phyloP scores from a whole-genome alignment of 495 filamentous ascomycete genomes.

The Podospora appendiculata region DNA sequence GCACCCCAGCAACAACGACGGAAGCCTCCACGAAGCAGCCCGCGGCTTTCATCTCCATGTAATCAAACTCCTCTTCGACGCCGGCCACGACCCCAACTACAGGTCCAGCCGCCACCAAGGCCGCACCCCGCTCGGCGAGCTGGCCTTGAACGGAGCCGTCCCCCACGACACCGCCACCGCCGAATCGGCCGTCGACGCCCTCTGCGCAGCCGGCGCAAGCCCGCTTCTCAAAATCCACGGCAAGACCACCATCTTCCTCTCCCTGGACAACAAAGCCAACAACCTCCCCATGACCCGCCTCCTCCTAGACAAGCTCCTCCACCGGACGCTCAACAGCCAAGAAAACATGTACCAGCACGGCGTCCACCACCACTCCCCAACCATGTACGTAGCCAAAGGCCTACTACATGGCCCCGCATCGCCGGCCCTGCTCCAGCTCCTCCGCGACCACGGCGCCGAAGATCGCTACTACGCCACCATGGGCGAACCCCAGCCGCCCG shows the following conservation, averaged over 20 bases:
- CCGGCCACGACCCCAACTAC: constrained; percentile 34
- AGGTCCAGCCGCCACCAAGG: constrained; percentile 31
- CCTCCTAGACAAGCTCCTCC: constrained; percentile 22
- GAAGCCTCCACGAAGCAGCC: constrained; percentile 36
- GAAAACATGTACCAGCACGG: constrained; percentile 33
- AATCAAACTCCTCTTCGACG: constrained; percentile 30
- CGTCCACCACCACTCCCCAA: constrained; percentile 32
- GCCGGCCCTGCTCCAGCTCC: constrained; percentile 12
- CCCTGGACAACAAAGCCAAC: constrained; percentile 30
- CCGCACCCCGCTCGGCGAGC: constrained; percentile 34
- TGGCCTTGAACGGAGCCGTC: constrained; percentile 24
- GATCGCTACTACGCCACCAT: constrained; percentile 34
- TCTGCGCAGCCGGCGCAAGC: constrained; percentile 28
- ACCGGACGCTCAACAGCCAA: constrained; percentile 31
- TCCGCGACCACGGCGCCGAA: constrained; percentile 27
- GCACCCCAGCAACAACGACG: constrained; percentile 26
- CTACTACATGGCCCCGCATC: constrained; percentile 20
- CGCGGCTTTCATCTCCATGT: constrained; percentile 27
- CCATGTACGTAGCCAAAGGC: constrained; percentile 32
- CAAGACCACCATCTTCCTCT: constrained; percentile 34
- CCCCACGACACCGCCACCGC: constrained; percentile 19
- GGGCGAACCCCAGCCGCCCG: constrained; percentile 27
- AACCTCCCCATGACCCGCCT: constrained; percentile 27
- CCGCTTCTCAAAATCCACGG: constrained; percentile 27
- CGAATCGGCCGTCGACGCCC: constrained; percentile 28